Conservation (phyloP, 169 alveolate species). For the Perkinsus marinus region DNA sequence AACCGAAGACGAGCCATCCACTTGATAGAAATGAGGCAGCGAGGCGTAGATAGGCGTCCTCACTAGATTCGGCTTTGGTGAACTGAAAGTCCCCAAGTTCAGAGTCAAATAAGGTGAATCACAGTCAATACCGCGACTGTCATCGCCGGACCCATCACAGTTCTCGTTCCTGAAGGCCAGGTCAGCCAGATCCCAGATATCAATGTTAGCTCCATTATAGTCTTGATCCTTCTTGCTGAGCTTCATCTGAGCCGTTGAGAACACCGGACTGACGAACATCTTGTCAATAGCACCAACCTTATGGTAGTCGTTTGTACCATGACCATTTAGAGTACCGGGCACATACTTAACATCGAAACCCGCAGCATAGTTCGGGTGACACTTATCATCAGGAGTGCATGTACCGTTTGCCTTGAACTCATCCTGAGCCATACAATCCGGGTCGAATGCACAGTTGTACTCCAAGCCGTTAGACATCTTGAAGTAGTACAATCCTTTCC, state of each 20-base stretch:
- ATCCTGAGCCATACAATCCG: not conserved
- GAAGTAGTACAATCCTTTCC: not conserved
- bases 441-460: not conserved
- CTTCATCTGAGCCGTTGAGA: not conserved
- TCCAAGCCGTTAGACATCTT: not conserved
- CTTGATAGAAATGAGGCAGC: not conserved
- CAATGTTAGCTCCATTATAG: not conserved
- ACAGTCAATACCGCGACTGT: not conserved
- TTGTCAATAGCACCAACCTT: not conserved
- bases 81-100: not conserved
- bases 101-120: not conserved
- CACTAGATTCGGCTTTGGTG: not conserved
- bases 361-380: not conserved
- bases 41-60: not conserved
- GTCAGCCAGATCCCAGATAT: not conserved
- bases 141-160: not conserved
- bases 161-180: not conserved
- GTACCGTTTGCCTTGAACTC: not conserved
- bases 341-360: not conserved
- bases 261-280: not conserved
- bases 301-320: not conserved
- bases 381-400: not conserved
- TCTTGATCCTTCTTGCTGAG: not conserved
- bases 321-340: not conserved
- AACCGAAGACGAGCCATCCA: not conserved